Evolutionary conservation across 2,329 filamentous ascomycete species (phyloP).

Genomic region (Tolypocladium capitatum): DNA sequence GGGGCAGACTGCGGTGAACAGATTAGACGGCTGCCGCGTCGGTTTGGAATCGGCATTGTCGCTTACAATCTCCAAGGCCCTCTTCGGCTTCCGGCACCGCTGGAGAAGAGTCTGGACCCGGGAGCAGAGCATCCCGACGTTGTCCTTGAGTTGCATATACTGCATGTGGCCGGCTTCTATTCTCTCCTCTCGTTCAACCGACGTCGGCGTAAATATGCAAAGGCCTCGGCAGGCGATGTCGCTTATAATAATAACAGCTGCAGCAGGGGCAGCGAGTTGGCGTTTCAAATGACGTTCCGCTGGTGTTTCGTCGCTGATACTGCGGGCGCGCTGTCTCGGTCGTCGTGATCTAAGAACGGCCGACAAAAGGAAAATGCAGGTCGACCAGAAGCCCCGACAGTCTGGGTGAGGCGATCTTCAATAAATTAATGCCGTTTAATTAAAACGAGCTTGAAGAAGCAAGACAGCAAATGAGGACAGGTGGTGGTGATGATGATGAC

Average conservation of each 20-base stretch:
- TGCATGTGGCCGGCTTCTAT: constrained; percentile 12
- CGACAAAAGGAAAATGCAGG: neutral
- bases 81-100: constrained; percentile 28
- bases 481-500: neutral
- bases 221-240: too few relatives aligned
- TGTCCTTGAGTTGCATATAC: constrained; percentile 23
- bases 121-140: constrained; percentile 29
- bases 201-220: too few relatives aligned
- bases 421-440: too few relatives aligned
- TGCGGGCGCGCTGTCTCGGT: neutral
- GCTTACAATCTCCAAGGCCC: constrained; percentile 34
- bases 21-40: constrained; percentile 9
- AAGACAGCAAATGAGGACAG: neutral
- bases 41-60: neutral
- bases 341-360: neutral
- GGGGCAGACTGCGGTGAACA: constrained; percentile 36
- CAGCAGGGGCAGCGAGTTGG: too few relatives aligned
- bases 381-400: neutral
- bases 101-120: constrained; percentile 31
- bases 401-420: neutral
- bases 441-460: neutral
- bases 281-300: neutral
- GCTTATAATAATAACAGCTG: too few relatives aligned
- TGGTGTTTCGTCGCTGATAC: neutral
- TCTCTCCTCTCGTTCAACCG: too few relatives aligned